Evolutionary conservation across 2,329 filamentous ascomycete genomes (phyloP).

Genomic region (Akanthomyces lecanii): DNA sequence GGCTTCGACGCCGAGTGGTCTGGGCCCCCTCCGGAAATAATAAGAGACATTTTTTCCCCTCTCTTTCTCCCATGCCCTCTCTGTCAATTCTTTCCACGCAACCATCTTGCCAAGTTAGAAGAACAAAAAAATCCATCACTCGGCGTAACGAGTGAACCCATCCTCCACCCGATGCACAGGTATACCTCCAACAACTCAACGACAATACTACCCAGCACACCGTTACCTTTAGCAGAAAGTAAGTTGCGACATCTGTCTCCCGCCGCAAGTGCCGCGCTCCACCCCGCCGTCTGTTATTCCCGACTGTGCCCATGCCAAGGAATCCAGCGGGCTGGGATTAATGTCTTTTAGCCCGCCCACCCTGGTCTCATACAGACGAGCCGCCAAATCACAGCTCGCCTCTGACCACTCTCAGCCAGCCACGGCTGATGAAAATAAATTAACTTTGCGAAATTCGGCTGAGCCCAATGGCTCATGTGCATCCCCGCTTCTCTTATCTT

Average conservation of each 20-base stretch:
- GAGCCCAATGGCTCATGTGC: background rate
- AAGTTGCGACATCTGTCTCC: background rate
- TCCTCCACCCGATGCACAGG: too few relatives aligned
- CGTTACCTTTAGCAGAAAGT: background rate
- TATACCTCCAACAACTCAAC: background rate
- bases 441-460: background rate
- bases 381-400: background rate
- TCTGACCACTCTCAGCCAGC: background rate
- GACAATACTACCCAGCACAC: background rate
- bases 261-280: background rate
- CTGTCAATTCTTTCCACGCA: background rate
- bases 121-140: too few relatives aligned
- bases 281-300: constrained; percentile 6
- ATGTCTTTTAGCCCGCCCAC: background rate
- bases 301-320: constrained; percentile 16
- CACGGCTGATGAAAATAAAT: background rate
- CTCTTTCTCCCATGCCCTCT: background rate
- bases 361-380: background rate
- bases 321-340: background rate
- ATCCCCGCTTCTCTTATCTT: too few relatives aligned
- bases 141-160: background rate
- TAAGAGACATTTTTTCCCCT: background rate
- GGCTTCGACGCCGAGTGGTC: background rate
- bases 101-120: background rate
- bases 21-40: background rate